Evolutionary conservation across 805 yeast species (phyloP).

Genomic region (Saccharomycopsis fermentans): DNA sequence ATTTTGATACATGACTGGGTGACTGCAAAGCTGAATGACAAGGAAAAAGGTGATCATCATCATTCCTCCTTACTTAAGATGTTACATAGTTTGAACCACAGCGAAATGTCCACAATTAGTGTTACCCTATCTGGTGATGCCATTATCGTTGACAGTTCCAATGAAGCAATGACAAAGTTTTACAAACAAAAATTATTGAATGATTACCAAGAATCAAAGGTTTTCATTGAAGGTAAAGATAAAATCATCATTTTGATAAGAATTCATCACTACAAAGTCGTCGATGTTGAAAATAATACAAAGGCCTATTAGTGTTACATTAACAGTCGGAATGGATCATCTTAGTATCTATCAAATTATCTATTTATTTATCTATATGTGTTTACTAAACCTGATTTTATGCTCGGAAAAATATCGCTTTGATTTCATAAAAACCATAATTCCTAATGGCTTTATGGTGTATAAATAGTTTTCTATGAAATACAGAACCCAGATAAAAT

Average conservation of each 20-base stretch:
- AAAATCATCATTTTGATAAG: constrained; percentile 57
- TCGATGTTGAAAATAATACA: constrained; percentile 64
- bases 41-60: constrained; percentile 20
- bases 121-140: constrained; percentile 76
- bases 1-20: constrained; percentile 88
- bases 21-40: constrained; percentile 34
- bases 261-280: constrained; percentile 61
- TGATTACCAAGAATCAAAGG: constrained; percentile 43
- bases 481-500: not conserved
- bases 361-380: no score
- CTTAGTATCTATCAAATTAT: no score
- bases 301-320: constrained; percentile 20
- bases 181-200: constrained; percentile 53
- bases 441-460: not conserved
- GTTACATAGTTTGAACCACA: constrained; percentile 67
- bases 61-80: constrained; percentile 43
- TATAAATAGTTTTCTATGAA: not conserved
- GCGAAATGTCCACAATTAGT: constrained; percentile 68
- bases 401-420: not conserved
- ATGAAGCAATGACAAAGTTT: constrained; percentile 37
- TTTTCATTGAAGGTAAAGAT: constrained; percentile 55
- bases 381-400: not conserved
- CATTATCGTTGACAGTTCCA: constrained; percentile 34
- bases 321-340: not conserved
- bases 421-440: not conserved